Conservation (phyloP, 2,329 filamentous ascomycete genomes). For the Dissoconium aciculare region DNA sequence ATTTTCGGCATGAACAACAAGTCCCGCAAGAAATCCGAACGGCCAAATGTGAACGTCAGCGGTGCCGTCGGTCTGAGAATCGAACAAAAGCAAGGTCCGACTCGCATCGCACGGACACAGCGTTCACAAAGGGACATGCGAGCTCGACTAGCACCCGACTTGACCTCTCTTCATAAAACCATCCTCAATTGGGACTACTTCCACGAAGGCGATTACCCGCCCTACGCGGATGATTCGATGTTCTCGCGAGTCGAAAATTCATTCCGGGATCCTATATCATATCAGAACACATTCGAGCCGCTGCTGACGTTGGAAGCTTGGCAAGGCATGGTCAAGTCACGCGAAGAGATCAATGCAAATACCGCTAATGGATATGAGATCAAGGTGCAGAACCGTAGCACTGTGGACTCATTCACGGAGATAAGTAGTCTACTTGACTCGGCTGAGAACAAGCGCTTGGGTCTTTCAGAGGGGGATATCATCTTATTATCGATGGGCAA, state of each 20-base stretch:
- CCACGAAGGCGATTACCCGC: slow-evolving; percentile 72
- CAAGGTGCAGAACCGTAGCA: slow-evolving; percentile 74
- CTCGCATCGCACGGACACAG: slow-evolving; percentile 68
- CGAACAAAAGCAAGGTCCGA: slow-evolving; percentile 50
- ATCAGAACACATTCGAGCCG: slow-evolving; percentile 81
- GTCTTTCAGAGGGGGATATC: slow-evolving; percentile 72
- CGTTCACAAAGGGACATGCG: slow-evolving; percentile 87
- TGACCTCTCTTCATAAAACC: slow-evolving; percentile 68
- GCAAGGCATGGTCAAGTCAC: slow-evolving; percentile 80
- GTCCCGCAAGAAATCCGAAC: slow-evolving; percentile 29
- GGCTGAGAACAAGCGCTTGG: slow-evolving; percentile 53
- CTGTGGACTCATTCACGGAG: slow-evolving; percentile 85
- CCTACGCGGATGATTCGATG: slow-evolving; percentile 50
- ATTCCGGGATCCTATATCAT: slow-evolving; percentile 61
- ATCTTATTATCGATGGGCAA: slow-evolving; percentile 64
- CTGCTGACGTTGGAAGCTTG: slow-evolving; percentile 86
- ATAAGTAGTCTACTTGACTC: slow-evolving; percentile 70
- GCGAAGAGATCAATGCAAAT: slow-evolving; percentile 63
- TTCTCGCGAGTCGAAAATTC: slow-evolving; percentile 64
- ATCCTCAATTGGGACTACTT: slow-evolving; percentile 95
- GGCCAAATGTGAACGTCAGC: slow-evolving; percentile 21
- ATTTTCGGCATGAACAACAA: slow-evolving; percentile 41
- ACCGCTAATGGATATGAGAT: slow-evolving; percentile 60
- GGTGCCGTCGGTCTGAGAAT: slow-evolving; percentile 21
- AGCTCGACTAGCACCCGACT: slow-evolving; percentile 76